Percentiles rank a stretch among this genome's conserved stretches.
phyloP scores from a whole-genome alignment of 1,284 basidiomycete genomes.

The Vanrija pseudolonga region DNA sequence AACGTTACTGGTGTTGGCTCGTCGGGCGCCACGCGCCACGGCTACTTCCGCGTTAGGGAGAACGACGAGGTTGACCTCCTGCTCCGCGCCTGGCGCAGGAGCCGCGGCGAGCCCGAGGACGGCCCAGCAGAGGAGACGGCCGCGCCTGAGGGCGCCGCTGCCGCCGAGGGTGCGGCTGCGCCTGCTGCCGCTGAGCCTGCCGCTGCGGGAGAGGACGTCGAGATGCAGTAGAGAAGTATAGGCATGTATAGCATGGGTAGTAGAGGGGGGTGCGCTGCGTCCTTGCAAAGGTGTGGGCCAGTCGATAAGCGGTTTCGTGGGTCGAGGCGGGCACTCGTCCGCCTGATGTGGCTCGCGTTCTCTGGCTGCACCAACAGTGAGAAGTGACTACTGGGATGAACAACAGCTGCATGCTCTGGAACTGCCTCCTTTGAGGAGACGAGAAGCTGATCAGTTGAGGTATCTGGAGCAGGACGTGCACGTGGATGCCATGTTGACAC shows the following conservation, averaged over 20 bases:
- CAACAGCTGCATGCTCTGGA: too few species aligned
- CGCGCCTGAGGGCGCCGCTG: slow-evolving; percentile 9
- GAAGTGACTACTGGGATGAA: too few species aligned
- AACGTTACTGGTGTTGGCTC: slow-evolving; percentile 10
- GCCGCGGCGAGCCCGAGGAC: slow-evolving; percentile 46
- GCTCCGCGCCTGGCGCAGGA: slow-evolving; percentile 55
- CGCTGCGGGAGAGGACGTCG: slow-evolving; percentile 3
- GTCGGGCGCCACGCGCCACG: slow-evolving; percentile 37
- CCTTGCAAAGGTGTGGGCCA: too few species aligned
- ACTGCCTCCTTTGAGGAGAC: too few species aligned
- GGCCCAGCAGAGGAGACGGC: slow-evolving; percentile 32
- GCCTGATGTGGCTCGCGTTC: too few species aligned
- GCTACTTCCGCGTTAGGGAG: slow-evolving; percentile 47
- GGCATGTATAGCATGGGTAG: not conserved
- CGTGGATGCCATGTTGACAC: too few species aligned
- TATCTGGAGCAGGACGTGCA: too few species aligned
- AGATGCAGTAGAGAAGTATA: slow-evolving; percentile 2
- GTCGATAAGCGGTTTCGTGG: too few species aligned
- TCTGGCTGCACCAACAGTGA: too few species aligned
- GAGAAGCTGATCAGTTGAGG: too few species aligned
- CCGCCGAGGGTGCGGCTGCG: not conserved
- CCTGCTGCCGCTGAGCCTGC: not conserved
- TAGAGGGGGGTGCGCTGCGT: not conserved
- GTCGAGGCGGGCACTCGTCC: too few species aligned
- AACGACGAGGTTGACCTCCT: slow-evolving; percentile 64